Evolutionary conservation across 2,329 filamentous ascomycete species (phyloP).

Genomic region (Botrytis byssoidea): DNA sequence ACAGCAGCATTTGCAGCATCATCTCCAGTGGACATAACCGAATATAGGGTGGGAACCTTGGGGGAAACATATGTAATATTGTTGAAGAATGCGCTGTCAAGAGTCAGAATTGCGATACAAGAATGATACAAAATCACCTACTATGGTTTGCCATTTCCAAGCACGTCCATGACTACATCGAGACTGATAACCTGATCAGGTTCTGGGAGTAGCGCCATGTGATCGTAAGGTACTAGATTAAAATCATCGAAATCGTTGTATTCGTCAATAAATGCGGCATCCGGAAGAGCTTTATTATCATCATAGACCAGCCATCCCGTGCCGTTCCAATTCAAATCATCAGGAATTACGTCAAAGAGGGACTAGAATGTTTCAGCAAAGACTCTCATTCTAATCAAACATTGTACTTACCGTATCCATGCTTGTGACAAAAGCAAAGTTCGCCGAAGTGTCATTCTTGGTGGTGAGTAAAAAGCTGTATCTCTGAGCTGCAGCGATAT

Average conservation of each 20-base stretch:
- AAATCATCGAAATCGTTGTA: conserved; percentile 74
- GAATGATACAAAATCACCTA: conserved; percentile 38
- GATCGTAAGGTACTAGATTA: conserved; percentile 66
- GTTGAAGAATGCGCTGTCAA: conserved; percentile 54
- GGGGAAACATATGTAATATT: conserved; percentile 62
- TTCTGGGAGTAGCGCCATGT: conserved; percentile 55
- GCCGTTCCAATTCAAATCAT: conserved; percentile 64
- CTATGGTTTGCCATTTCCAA: conserved; percentile 68
- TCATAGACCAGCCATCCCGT: conserved; percentile 66
- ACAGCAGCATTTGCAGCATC: conserved; percentile 56
- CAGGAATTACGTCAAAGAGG: conserved; percentile 64
- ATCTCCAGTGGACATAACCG: conserved; percentile 55
- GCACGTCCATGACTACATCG: conserved; percentile 63
- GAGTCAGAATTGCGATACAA: conserved; percentile 1
- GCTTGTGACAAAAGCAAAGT: conserved; percentile 66
- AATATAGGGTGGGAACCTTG: conserved; percentile 67
- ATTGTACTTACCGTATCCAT: conserved; percentile 56
- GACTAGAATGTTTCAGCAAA: conserved; percentile 42
- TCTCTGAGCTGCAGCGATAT: conserved; percentile 66
- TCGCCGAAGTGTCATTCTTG: conserved; percentile 57
- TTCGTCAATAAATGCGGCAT: conserved; percentile 55
- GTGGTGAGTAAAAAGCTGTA: conserved; percentile 62
- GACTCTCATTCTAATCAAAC: background rate
- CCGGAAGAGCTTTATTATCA: conserved; percentile 45
- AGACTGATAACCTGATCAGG: conserved; percentile 65